Evolutionary conservation across 768 basidiomycete species (phyloP).

Genomic region (Kwoniella dejecticola): DNA sequence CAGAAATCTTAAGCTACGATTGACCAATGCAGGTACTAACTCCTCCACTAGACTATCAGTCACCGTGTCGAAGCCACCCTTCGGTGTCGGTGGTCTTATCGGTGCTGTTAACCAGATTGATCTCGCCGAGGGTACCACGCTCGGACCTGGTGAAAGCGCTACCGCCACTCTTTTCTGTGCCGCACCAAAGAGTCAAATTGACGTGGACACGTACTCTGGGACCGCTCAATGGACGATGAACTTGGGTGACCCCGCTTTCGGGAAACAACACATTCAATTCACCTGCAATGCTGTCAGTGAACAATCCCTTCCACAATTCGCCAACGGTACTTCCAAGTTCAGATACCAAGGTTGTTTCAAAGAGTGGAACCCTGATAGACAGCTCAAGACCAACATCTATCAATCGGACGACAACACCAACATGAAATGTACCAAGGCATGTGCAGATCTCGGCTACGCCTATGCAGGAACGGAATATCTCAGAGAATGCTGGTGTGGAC

Average conservation of each 20-base stretch:
- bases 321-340: slow-evolving; percentile 10
- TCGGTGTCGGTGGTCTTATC: slow-evolving; percentile 18
- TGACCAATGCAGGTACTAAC: slow-evolving; percentile 17
- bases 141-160: slow-evolving; percentile 18
- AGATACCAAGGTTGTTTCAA: slow-evolving; percentile 20
- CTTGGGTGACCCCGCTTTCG: slow-evolving; percentile 15
- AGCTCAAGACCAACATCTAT: slow-evolving; percentile 15
- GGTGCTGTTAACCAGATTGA: slow-evolving; percentile 21
- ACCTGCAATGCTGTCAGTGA: slow-evolving; percentile 15
- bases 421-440: slow-evolving; percentile 47
- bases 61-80: slow-evolving; percentile 21
- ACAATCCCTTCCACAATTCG: slow-evolving; percentile 5
- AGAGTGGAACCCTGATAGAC: slow-evolving; percentile 19
- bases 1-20: slow-evolving; percentile 15
- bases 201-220: slow-evolving; percentile 13
- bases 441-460: slow-evolving; percentile 46
- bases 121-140: slow-evolving; percentile 17
- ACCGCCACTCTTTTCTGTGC: slow-evolving; percentile 19
- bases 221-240: slow-evolving; percentile 20
- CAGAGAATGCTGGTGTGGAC: slow-evolving; percentile 42
- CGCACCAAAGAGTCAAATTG: slow-evolving; percentile 18
- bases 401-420: slow-evolving; percentile 38
- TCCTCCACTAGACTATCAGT: slow-evolving; percentile 15
- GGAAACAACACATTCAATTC: slow-evolving; percentile 20
- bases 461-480: slow-evolving; percentile 54